Evolutionary conservation across 2,329 filamentous ascomycete genomes (phyloP).

Genomic region (Rhexocercosporidium sp.): DNA sequence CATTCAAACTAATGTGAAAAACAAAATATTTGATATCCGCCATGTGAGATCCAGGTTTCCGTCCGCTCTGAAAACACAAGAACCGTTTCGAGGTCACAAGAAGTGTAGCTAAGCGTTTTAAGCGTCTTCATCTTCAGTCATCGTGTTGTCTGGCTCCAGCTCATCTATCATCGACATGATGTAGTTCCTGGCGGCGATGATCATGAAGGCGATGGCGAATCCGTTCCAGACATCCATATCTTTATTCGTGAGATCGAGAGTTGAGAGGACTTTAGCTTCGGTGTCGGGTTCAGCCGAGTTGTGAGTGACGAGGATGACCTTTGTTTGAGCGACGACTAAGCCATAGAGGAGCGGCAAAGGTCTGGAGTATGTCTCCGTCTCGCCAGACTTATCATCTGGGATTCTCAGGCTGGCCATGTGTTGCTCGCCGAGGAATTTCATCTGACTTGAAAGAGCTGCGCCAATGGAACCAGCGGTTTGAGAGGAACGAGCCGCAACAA

Average conservation of each 20-base stretch:
- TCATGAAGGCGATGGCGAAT: conserved; percentile 41
- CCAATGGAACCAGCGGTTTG: conserved; percentile 31
- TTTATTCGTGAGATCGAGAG: conserved; percentile 40
- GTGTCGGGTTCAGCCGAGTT: conserved; percentile 38
- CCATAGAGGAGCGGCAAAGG: conserved; percentile 43
- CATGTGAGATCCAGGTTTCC: not conserved
- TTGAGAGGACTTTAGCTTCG: conserved; percentile 34
- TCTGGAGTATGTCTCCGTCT: conserved; percentile 33
- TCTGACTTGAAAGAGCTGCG: conserved; percentile 34
- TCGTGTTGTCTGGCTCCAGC: conserved; percentile 34
- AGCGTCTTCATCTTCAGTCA: conserved; percentile 33
- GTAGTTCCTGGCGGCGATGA: conserved; percentile 40
- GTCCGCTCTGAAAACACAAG: not conserved
- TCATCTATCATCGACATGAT: conserved; percentile 40
- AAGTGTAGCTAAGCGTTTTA: conserved; percentile 12
- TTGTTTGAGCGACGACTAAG: conserved; percentile 39
- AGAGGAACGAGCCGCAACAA: conserved; percentile 29
- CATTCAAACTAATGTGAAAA: not conserved
- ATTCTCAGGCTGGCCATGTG: conserved; percentile 35
- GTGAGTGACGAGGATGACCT: conserved; percentile 39
- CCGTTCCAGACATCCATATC: conserved; percentile 44
- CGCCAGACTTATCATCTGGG: conserved; percentile 30
- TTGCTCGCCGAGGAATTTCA: conserved; percentile 37
- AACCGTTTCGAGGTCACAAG: too few relatives aligned
- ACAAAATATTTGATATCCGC: not conserved